phyloP scores from a whole-genome alignment of 2,329 filamentous ascomycete species.

The Salinomyces thailandicus region DNA sequence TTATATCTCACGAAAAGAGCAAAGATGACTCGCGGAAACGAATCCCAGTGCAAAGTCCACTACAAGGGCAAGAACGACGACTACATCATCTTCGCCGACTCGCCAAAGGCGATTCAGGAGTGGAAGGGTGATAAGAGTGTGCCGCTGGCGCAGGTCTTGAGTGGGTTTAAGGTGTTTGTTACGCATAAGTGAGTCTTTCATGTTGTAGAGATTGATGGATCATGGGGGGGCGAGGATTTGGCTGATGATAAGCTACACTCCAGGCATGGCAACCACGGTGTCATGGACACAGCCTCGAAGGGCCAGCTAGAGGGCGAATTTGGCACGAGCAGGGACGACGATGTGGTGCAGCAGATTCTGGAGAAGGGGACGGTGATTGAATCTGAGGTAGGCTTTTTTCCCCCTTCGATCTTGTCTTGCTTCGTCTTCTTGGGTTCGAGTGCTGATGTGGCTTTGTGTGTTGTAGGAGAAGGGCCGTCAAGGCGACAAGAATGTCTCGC shows the following conservation, averaged over 20 bases:
- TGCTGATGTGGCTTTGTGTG: neutral
- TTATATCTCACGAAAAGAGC: no score
- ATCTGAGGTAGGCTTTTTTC: conserved; percentile 25
- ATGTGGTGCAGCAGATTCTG: conserved; percentile 71
- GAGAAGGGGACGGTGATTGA: conserved; percentile 62
- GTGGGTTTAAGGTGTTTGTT: conserved; percentile 77
- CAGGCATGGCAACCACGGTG: conserved; percentile 79
- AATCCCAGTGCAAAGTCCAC: conserved; percentile 59
- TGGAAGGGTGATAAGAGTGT: conserved; percentile 74
- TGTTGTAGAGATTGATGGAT: neutral
- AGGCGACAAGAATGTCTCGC: conserved; percentile 4
- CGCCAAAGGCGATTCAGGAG: conserved; percentile 55
- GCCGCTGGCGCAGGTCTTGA: conserved; percentile 75
- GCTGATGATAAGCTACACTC: neutral
- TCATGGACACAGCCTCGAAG: conserved; percentile 66
- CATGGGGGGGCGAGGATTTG: no score
- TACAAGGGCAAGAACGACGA: conserved; percentile 66
- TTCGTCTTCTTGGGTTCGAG: conserved; percentile 21
- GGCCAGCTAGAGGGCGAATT: conserved; percentile 73
- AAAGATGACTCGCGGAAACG: conserved; percentile 5
- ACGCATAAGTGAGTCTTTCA: conserved; percentile 67
- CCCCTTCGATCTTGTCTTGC: neutral
- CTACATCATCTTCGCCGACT: conserved; percentile 58
- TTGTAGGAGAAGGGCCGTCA: conserved; percentile 1
- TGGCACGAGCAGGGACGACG: conserved; percentile 66